Conservation (phyloP, 164 flowering plant genomes). For the grape (Vitis vinifera) region ASM3070453v1 NC_081815.1:1437001-1437500, state of each 20-base stretch:
- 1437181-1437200: constrained; percentile 50
- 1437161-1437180: constrained; percentile 80
- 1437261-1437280: constrained; percentile 58
- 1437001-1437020: constrained; percentile 80
- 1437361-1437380: constrained; percentile 79
- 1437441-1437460: constrained; percentile 39
- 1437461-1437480: constrained; percentile 47
- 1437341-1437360: constrained; percentile 56
- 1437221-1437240: constrained; percentile 79
- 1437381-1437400: constrained; percentile 79
- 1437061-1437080: constrained; percentile 2
- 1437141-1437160: constrained; percentile 62
- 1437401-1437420: constrained; percentile 59
- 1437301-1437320: constrained; percentile 59
- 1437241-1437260: constrained; percentile 70
- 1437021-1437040: constrained; percentile 16
- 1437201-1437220: constrained; percentile 55
- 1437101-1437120: not conserved
- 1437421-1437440: constrained; percentile 63
- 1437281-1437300: constrained; percentile 57
- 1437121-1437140: constrained; percentile 50
- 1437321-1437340: constrained; percentile 54
- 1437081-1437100: not conserved
- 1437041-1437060: constrained; percentile 5
- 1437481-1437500: constrained; percentile 46